A percentile compares a stretch with the other conserved stretches of the same genome.
Evolutionary conservation across 2,329 filamentous ascomycete species (phyloP).

Genomic region (Moelleriella libera): DNA sequence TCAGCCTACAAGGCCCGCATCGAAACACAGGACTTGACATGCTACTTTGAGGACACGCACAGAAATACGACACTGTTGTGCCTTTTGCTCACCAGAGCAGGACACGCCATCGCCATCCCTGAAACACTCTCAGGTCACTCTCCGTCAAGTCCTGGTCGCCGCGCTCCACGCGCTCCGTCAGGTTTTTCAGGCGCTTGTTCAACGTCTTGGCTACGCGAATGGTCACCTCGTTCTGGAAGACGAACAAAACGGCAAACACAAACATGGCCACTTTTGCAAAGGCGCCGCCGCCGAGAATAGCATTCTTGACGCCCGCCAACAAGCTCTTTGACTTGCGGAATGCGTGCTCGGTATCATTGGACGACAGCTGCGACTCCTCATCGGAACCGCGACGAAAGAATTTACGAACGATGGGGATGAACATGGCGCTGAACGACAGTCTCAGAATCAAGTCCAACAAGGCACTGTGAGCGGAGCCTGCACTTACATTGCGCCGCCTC

Average conservation of each 20-base stretch:
- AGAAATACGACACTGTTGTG: background rate
- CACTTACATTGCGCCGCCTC: conserved; percentile 37
- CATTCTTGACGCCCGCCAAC: conserved; percentile 31
- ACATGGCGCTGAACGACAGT: conserved; percentile 25
- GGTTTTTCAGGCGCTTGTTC: conserved; percentile 31
- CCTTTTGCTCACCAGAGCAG: conserved; percentile 25
- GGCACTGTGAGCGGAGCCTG: background rate
- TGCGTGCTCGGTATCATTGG: conserved; percentile 44
- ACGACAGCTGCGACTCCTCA: conserved; percentile 19
- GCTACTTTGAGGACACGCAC: no score
- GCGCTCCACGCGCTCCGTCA: conserved; percentile 31
- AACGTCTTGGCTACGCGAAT: conserved; percentile 39
- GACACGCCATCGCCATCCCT: conserved; percentile 43
- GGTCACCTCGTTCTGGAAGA: conserved; percentile 45
- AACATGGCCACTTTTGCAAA: conserved; percentile 37
- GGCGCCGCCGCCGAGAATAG: conserved; percentile 26
- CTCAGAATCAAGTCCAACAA: background rate
- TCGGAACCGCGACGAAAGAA: conserved; percentile 32
- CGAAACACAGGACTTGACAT: no score
- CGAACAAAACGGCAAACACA: conserved; percentile 41
- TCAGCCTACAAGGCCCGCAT: no score
- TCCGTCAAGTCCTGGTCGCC: conserved; percentile 31
- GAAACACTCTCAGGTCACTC: conserved; percentile 32
- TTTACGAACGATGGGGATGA: conserved; percentile 36
- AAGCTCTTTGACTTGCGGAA: conserved; percentile 36